phyloP scores from a whole-genome alignment of 2,329 filamentous ascomycete genomes.

The Botrytis cinerea region DNA sequence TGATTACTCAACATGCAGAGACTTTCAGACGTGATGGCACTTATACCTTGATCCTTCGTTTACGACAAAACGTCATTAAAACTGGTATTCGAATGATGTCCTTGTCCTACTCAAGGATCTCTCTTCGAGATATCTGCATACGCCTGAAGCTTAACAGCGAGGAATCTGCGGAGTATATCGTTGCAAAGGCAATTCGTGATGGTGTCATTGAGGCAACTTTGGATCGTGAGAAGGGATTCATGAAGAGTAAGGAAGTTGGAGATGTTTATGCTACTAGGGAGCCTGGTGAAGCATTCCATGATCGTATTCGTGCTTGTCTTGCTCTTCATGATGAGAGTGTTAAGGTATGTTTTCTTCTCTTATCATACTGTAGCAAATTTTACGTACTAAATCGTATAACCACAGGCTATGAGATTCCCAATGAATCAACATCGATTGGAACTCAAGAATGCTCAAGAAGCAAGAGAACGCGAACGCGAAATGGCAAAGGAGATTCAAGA shows the following conservation, averaged over 20 bases:
- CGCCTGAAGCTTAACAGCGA: conserved; percentile 91
- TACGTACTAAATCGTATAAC: conserved; percentile 13
- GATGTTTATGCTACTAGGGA: conserved; percentile 96
- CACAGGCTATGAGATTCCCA: conserved; percentile 92
- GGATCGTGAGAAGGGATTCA: conserved; percentile 92
- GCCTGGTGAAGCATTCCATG: conserved; percentile 95
- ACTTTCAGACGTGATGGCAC: conserved; percentile 92
- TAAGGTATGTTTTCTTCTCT: conserved; percentile 63
- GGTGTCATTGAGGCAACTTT: conserved; percentile 95
- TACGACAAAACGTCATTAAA: conserved; percentile 99
- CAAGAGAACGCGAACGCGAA: conserved; percentile 93
- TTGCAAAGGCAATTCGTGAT: conserved; percentile 96
- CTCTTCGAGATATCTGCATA: conserved; percentile 94
- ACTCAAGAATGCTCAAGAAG: conserved; percentile 97
- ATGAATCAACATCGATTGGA: conserved; percentile 99
- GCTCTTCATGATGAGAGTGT: conserved; percentile 95
- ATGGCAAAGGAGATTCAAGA: conserved; percentile 99
- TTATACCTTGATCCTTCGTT: conserved; percentile 89
- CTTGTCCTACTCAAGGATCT: conserved; percentile 95
- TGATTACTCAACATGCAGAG: conserved; percentile 77
- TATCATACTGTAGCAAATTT: neutral
- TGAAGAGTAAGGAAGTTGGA: conserved; percentile 97
- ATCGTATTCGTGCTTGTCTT: conserved; percentile 89
- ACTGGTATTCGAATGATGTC: conserved; percentile 99
- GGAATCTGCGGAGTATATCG: conserved; percentile 98